Base-by-base conservation (phyloP, 139 green algal genomes). In the Haematococcus lacustris region DNA sequence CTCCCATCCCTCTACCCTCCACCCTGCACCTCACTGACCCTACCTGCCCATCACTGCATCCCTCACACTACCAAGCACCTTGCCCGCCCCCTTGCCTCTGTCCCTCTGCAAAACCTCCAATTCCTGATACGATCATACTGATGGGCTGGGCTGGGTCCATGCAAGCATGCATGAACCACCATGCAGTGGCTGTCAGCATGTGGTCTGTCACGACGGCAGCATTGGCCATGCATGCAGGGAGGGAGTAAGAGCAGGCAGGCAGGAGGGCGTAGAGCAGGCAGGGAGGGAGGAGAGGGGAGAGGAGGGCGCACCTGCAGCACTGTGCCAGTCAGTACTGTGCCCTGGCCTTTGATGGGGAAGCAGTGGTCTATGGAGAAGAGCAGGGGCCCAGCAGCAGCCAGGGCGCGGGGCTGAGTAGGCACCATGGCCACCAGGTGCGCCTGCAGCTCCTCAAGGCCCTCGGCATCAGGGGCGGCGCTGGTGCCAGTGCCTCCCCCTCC, bases 291-390 rank as follows among this genome's bases (percentile, higher is more conserved):
- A 70, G 34, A 0, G 66, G 26, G 2, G 7, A 26, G 13, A 38
- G 26, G 50, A n/a, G 35, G 9, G 6, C 75, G 37, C 38, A 89
- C 88, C 70, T 87, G 75, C 67, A 93, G 80, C 41, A 92, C 83
- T 0, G 91, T 97, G 38, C 91, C 90, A 73, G 88, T 98, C 53
- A 98, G 70, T 40, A 98, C 88, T 0, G 91, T 98, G 25, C 94
- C 94, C 70, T 97, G 91, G 0, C 93, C 94, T 59, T 90, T 92
- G 71, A 98, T 89, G 0, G 84, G 73, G 71, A 98, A 98, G 84
- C 94, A 98, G 81, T 98, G 94, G 80, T 98, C 94, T 4, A 97
- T 81, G 13, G 89, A 82, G 65, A 96, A 95, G 28, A 97, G 85
- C 62, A 98, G 92, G 32, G 86, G 72, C 23, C 78, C 76, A 51